Base-by-base conservation (phyloP, 1,284 basidiomycete species). In the Phlebopus sp. region DNA sequence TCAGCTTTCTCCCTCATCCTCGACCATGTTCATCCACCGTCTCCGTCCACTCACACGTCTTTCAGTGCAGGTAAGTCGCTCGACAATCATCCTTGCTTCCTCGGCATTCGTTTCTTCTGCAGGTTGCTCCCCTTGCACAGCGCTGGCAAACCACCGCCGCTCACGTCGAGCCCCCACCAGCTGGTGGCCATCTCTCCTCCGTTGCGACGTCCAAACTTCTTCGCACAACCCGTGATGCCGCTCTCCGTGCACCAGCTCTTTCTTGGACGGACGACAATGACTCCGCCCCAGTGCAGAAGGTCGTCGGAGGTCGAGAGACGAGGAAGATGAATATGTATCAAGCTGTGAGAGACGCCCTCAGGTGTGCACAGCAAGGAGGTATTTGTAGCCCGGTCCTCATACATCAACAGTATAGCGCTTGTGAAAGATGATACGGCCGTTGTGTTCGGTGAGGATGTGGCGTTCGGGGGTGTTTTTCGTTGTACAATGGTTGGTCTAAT, bases 361-460 rank as follows among this genome's bases (percentile, higher is more conserved):
- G 86, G 88, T 86, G 58, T 49, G 69, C 44, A 37, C 23, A 29
- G 38, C 41, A 37, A 36, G 11, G 29, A 23, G 34, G 5, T 44
- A 18, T 11, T 14, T 34, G 11, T 27, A 10, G 15, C 10, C 11
- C 7, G 2, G 9, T 55, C n/a, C 37, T 52, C 34, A 49, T 48
- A 31, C 35, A 15, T 25, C 19, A 17, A n/a, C 55, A 91, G 91
- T 46, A 90, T 86, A 49, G 88, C 87, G 3, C 67, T 96, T n/a
- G 72, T 76, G 36, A 91, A 89, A 57, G 92, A 97, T 60, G 87
- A 93, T 37, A 88, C 75, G 39, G 82, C 94, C 0, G 84, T 94
- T 9, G 84, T 97, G 0, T 97, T 97, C 60, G 94, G 95, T n/a
- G 92, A 83, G 64, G 92, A 96, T 56, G 91, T 96, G 39, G 87